Base-by-base conservation (phyloP, 129 eudicot species). In the Erigeron canadensis region DNA sequence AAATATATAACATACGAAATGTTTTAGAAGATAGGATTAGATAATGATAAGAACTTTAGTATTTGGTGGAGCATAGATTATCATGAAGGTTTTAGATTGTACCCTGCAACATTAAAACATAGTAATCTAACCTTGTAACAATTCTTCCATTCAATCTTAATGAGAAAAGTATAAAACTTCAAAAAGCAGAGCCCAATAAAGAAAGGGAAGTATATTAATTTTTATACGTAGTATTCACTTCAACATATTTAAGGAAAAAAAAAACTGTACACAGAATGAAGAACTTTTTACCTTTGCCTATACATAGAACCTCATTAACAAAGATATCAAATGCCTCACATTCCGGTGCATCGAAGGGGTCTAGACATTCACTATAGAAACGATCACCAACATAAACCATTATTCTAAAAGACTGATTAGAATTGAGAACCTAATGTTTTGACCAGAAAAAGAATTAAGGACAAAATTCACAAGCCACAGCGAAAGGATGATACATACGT, bases 341-440 rank as follows among this genome's bases (percentile, higher is more conserved):
- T 78, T 95, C 99, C 46, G 99, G 99, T 58, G 82, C 77, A 64
- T 95, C 99, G 75, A 95, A 95, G 62, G 99, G 99, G 81, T 95
- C 94, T 77, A 95, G 77, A 78, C 96, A 95, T 81, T 90, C 99
- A 53, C 99, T 95, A 67, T 6, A 5, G 15, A 67, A 40, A 67
- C 13, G 23, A 15, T 65, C 50, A 75, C 56, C 54, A 46, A 12
- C 47, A 40, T 48, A 42, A 12, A n/a, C n/a, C 41, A 69, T 40
- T 54, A 28, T 45, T 7, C 17, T n/a, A 12, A 8, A 69, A 48
- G 2, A 2, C 34, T 3, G 3, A 28, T 28, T 28, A 44, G 12
- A 73, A 73, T 19, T 9, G 21, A 67, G 38, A 10, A 16, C 15
- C 28, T 11, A 10, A n/a, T 50, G 3, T 48, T 67, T 63, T 22